phyloP scores from a whole-genome alignment of 2,329 filamentous ascomycete species.

The Colletotrichum sp. region DNA sequence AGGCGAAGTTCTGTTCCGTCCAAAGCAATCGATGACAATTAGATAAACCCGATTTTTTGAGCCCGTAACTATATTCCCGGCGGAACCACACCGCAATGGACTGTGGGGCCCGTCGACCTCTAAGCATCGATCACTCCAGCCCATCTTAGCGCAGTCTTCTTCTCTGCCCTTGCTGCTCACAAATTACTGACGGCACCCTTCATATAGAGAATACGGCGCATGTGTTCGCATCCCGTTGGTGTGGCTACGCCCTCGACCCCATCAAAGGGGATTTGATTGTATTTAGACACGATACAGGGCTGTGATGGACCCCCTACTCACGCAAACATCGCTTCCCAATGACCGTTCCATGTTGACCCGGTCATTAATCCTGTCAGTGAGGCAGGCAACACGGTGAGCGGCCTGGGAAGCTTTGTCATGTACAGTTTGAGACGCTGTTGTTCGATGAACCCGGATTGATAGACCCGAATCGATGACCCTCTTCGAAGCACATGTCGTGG shows the following conservation, averaged over 20 bases:
- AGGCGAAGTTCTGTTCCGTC: neutral
- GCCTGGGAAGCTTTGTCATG: neutral
- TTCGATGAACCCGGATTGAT: neutral
- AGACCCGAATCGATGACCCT: neutral
- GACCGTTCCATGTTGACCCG: neutral
- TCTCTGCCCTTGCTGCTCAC: neutral
- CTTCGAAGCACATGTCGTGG: neutral
- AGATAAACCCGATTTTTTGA: neutral
- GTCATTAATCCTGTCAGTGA: neutral
- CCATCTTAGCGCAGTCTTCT: neutral
- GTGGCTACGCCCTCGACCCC: neutral
- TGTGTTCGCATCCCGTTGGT: neutral
- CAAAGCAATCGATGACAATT: neutral
- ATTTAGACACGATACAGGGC: neutral
- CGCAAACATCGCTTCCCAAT: neutral
- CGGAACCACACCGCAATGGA: neutral
- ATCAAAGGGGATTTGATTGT: neutral
- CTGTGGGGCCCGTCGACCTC: neutral
- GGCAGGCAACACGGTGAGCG: neutral
- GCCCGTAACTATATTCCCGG: neutral
- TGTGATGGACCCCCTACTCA: neutral
- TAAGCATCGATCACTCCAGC: neutral
- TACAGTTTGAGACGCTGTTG: neutral
- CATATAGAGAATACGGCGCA: neutral
- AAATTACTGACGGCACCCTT: neutral